Conservation (phyloP, 352 stramenopile species). For the Phytophthora pistaciae region DNA sequence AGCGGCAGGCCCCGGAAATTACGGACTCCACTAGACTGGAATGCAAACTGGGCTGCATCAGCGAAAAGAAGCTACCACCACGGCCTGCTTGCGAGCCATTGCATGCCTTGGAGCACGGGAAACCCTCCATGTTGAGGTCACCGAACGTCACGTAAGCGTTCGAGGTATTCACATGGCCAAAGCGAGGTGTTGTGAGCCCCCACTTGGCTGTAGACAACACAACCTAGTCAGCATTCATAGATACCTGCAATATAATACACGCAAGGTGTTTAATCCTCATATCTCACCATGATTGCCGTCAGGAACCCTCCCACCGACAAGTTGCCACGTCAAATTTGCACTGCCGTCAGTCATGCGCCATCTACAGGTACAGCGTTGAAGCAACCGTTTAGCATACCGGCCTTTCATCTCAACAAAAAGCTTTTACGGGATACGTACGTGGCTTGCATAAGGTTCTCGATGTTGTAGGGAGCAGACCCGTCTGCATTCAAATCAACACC, state of each 20-base stretch:
- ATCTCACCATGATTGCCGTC: constrained; percentile 74
- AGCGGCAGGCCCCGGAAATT: constrained; percentile 59
- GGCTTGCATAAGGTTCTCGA: constrained; percentile 83
- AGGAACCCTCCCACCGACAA: constrained; percentile 56
- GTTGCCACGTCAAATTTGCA: constrained; percentile 65
- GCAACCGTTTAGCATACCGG: too few relatives aligned
- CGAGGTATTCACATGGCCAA: constrained; percentile 9
- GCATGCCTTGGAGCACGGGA: constrained; percentile 76
- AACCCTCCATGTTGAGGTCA: constrained; percentile 88
- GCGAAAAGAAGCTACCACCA: constrained; percentile 76
- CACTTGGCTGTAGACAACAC: constrained; percentile 59
- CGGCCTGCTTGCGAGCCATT: constrained; percentile 79
- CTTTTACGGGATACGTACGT: constrained; percentile 37
- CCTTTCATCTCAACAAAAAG: too few relatives aligned
- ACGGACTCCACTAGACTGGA: constrained; percentile 52
- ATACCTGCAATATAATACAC: too few relatives aligned
- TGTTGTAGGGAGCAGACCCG: constrained; percentile 71
- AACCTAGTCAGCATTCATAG: too few relatives aligned
- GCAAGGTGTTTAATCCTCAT: too few relatives aligned
- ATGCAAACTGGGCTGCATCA: constrained; percentile 55
- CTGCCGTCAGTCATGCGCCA: constrained; percentile 47
- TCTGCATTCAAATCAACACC: constrained; percentile 49
- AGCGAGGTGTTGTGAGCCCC: constrained; percentile 67
- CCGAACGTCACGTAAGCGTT: constrained; percentile 65
- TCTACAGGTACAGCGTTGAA: too few relatives aligned